Evolutionary conservation across 2,329 filamentous ascomycete species (phyloP).

Genomic region (Apiospora hydei): DNA sequence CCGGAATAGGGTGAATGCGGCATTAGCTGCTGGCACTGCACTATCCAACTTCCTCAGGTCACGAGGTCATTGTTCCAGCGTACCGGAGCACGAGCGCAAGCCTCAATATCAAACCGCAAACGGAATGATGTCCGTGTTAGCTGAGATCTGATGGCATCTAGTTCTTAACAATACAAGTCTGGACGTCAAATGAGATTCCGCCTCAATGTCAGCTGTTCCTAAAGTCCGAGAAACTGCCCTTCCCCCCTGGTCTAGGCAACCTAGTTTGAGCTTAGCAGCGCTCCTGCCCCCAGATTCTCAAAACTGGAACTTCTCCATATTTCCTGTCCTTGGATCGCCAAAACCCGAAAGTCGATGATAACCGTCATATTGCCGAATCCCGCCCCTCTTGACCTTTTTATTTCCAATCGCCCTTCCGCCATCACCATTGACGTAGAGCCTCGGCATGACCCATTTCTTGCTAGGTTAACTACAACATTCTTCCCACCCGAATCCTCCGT

Average conservation of each 20-base stretch:
- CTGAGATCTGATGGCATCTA: background rate
- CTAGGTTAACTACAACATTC: background rate
- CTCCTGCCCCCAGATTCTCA: slow-evolving; percentile 13
- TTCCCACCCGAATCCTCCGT: background rate
- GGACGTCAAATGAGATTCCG: background rate
- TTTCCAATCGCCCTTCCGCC: background rate
- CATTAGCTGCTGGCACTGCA: background rate
- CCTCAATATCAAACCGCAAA: background rate
- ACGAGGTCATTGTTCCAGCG: background rate
- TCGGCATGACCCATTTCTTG: background rate
- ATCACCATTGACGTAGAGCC: background rate
- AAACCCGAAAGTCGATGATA: slow-evolving; percentile 21
- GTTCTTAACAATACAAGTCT: background rate
- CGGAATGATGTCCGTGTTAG: slow-evolving; percentile 2
- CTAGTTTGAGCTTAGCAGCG: slow-evolving; percentile 1
- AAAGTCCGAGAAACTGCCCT: background rate
- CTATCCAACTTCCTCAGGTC: background rate
- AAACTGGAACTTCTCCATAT: slow-evolving; percentile 9
- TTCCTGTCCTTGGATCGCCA: slow-evolving; percentile 13
- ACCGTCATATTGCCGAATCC: slow-evolving; percentile 19
- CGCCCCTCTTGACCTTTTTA: slow-evolving; percentile 18
- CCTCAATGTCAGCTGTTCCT: background rate
- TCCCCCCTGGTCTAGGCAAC: background rate
- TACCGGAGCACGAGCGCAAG: background rate
- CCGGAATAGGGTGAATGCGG: background rate